Evolutionary conservation across 352 stramenopile species (phyloP).

Genomic region (Pseudoperonospora humuli): DNA sequence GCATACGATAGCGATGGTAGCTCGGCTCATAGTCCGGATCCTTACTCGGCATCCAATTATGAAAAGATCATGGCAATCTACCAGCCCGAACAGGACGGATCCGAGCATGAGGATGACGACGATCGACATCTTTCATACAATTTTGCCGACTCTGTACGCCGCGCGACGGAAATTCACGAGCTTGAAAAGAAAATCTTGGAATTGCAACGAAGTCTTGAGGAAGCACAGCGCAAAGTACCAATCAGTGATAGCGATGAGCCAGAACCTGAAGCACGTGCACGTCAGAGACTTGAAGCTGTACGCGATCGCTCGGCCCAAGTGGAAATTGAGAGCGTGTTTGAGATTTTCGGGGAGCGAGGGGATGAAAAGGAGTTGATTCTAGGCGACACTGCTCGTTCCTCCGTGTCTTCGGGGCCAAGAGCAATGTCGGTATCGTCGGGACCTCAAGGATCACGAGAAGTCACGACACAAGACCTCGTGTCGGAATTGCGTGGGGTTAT

Average conservation of each 20-base stretch:
- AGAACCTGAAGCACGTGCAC: constrained; percentile 32
- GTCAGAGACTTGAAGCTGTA: constrained; percentile 25
- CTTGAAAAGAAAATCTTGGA: constrained; percentile 62
- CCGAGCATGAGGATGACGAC: constrained; percentile 26
- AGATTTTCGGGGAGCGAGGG: constrained; percentile 32
- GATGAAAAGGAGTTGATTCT: constrained; percentile 9
- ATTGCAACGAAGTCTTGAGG: constrained; percentile 43
- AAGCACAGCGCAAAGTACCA: constrained; percentile 58
- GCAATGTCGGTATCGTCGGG: constrained; percentile 17
- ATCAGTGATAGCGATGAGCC: constrained; percentile 46
- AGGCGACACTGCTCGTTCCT: constrained; percentile 8
- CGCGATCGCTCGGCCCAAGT: constrained; percentile 35
- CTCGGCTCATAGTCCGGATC: constrained; percentile 26
- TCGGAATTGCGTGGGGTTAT: constrained; percentile 56
- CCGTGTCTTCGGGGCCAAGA: constrained; percentile 5
- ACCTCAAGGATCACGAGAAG: constrained; percentile 3
- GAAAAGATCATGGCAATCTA: constrained; percentile 51
- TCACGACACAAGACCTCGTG: constrained; percentile 48
- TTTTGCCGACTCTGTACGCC: constrained; percentile 19
- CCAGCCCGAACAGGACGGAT: constrained; percentile 21
- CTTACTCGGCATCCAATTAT: constrained; percentile 55
- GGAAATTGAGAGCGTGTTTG: constrained; percentile 47
- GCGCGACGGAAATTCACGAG: constrained; percentile 31
- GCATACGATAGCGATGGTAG: constrained; percentile 23
- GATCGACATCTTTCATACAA: constrained; percentile 12